These are phyloP conservation scores for Termitomyces sp. DNA, from an alignment of 768 basidiomycete species.

Conservation along the genomic window DNA sequence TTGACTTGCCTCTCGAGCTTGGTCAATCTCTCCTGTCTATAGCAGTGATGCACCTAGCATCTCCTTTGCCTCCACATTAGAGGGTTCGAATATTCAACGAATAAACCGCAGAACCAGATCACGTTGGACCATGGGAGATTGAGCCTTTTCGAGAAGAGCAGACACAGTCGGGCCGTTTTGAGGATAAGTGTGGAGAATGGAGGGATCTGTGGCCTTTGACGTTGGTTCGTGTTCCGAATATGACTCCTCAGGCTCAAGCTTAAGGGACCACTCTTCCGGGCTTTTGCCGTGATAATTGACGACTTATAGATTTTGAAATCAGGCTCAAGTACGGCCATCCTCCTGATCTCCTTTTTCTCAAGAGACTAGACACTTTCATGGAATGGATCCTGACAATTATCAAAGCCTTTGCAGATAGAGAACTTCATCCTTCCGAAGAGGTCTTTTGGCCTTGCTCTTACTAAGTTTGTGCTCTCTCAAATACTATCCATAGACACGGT, in stretches of 20 bases:
- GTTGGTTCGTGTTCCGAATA: slow-evolving; percentile 36
- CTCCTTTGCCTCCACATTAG: slow-evolving; percentile 69
- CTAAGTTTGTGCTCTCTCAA: slow-evolving; percentile 19
- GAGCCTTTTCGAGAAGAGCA: slow-evolving; percentile 72
- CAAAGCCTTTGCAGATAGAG: slow-evolving; percentile 57
- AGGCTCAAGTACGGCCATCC: slow-evolving; percentile 24
- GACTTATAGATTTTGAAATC: slow-evolving; percentile 30
- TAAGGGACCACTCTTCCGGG: not conserved
- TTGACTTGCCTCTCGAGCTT: slow-evolving; percentile 61
- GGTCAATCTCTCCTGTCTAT: slow-evolving; percentile 74
- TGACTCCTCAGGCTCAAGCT: slow-evolving; percentile 41
- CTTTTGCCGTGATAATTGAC: not conserved
- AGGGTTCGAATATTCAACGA: slow-evolving; percentile 60
- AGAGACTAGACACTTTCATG: slow-evolving; percentile 63
- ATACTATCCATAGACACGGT: slow-evolving; percentile 36
- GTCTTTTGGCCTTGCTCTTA: slow-evolving; percentile 32
- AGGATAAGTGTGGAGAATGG: slow-evolving; percentile 18
- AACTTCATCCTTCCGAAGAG: slow-evolving; percentile 57
- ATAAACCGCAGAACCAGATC: slow-evolving; percentile 76
- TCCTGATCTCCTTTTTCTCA: slow-evolving; percentile 54
- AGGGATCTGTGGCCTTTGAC: slow-evolving; percentile 30
- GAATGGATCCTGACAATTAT: slow-evolving; percentile 56
- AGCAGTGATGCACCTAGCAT: slow-evolving; percentile 77
- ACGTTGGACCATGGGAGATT: slow-evolving; percentile 77
- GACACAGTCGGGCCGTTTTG: slow-evolving; percentile 41